Percentiles rank a stretch among this genome's conserved stretches.
Evolutionary conservation across 371 early-diverging fungal species (phyloP).

Genomic region (Syncephalis fuscata): DNA sequence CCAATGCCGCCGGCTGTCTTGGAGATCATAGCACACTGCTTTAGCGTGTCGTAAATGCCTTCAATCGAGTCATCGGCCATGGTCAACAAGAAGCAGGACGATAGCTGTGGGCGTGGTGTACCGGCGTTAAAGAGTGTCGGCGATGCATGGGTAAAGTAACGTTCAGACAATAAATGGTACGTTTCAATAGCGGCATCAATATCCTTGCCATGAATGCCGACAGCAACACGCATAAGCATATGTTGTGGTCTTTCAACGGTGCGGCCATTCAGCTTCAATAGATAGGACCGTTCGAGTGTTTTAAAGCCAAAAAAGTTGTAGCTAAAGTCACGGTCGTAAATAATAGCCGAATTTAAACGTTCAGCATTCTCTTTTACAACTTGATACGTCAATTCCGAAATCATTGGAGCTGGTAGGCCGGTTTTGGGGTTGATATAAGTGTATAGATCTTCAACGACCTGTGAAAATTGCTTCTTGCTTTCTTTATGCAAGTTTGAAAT

Average conservation of each 20-base stretch:
- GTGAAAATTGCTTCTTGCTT: conserved; percentile 84
- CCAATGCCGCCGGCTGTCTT: conserved; percentile 99
- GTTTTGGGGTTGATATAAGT: conserved; percentile 80
- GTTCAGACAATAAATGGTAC: conserved; percentile 88
- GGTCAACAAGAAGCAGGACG: conserved; percentile 91
- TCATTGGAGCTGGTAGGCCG: conserved; percentile 66
- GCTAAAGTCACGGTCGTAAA: conserved; percentile 90
- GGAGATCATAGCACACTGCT: conserved; percentile 94
- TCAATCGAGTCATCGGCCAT: conserved; percentile 97
- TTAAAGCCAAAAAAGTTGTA: conserved; percentile 99
- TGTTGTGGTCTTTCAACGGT: conserved; percentile 97
- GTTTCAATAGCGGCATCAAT: conserved; percentile 91
- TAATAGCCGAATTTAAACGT: conserved; percentile 76
- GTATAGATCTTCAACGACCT: conserved; percentile 77
- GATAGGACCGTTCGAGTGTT: conserved; percentile 93
- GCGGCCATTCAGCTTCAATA: conserved; percentile 71
- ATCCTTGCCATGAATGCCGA: conserved; percentile 95
- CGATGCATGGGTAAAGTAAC: conserved; percentile 96
- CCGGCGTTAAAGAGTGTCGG: conserved; percentile 99
- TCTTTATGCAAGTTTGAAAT: conserved; percentile 96
- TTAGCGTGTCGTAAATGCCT: conserved; percentile 97
- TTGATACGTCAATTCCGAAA: conserved; percentile 62
- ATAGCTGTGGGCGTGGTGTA: conserved; percentile 90
- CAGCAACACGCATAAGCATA: conserved; percentile 96
- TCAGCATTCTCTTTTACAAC: conserved; percentile 63